Evolutionary conservation across 139 green algal genomes (phyloP), one percentile per base, ranked within the genome.

Genomic region (Coelastrella sp.): DNA sequence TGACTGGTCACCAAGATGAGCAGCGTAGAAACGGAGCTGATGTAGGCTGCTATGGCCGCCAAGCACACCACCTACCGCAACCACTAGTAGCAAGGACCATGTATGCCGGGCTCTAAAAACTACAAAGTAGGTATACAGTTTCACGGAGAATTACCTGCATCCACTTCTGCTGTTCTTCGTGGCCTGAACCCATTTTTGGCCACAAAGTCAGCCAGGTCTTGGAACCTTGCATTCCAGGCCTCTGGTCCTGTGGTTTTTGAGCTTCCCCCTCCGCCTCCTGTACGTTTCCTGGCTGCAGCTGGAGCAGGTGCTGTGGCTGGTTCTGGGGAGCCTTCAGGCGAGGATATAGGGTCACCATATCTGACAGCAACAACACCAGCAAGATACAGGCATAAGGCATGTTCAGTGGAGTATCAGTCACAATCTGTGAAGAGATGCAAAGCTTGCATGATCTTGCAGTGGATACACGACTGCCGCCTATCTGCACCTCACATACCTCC

Each of bases 131-230:
- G n/a, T n/a, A n/a, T n/a, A n/a, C n/a, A n/a, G n/a, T n/a, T n/a
- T 57, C 11, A 23, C 15, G 45, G 15, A 13, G 45, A 23, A 57
- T 57, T 37, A 40, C 68, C 35, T 23, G 30, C 40, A 51, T 51
- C 40, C 17, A 37, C 45, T 19, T 30, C 74, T 32, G 74, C 59
- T 35, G 78, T 64, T 37, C 79, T 62, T n/a, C 79, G 79, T 45
- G 79, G 79, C 34, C 82, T 57, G 82, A 76, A 60, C 27, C 82
- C 82, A 40, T 80, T 50, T 38, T 50, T 76, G 17, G 57, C 64
- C 71, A 87, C 82, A 82, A 87, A 87, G 13, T 57, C 45, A 23
- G 45, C 45, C 45, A 57, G 15, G 45, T 82, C 57, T 1, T 59
- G 15, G 37, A 81, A 87, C 27, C 69, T 51, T 6, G 37, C 32